These are phyloP conservation scores for Phlebiopsis gigantea DNA, from an alignment of 768 basidiomycete species.

Conservation along the genomic window DNA sequence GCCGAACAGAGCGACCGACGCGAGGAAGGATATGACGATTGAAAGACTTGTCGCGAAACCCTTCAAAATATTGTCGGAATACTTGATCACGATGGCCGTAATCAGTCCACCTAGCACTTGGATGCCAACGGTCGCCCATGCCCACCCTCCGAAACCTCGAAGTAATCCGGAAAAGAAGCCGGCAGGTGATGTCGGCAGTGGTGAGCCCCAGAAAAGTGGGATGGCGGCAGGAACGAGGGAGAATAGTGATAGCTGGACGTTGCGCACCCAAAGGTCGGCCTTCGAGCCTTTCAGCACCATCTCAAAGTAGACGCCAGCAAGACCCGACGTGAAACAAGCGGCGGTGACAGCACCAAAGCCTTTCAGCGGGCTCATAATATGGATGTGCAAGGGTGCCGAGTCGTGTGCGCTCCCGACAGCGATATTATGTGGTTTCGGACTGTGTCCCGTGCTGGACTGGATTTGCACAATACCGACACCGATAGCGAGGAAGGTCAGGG, in stretches of 20 bases:
- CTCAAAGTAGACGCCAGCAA: constrained; percentile 92
- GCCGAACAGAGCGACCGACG: constrained; percentile 84
- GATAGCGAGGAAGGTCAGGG: constrained; percentile 81
- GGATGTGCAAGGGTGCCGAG: constrained; percentile 15
- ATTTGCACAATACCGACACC: constrained; percentile 96
- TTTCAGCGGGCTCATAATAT: constrained; percentile 73
- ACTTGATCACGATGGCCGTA: constrained; percentile 93
- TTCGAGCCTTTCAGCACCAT: constrained; percentile 84
- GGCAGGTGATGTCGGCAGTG: constrained; percentile 27
- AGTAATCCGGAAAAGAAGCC: constrained; percentile 47
- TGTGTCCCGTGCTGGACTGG: constrained; percentile 41
- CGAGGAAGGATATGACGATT: constrained; percentile 93
- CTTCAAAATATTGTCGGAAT: constrained; percentile 87
- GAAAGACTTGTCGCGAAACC: constrained; percentile 94
- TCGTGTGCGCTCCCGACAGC: constrained; percentile 18
- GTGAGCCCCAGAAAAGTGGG: constrained; percentile 55
- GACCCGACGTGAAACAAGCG: constrained; percentile 85
- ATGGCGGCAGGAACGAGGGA: constrained; percentile 84
- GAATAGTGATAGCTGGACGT: constrained; percentile 85
- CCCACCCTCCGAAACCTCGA: constrained; percentile 84
- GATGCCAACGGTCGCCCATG: constrained; percentile 83
- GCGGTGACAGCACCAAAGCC: constrained; percentile 80
- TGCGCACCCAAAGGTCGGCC: constrained; percentile 86
- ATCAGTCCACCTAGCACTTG: constrained; percentile 91
- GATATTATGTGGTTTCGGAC: constrained; percentile 9